Evolutionary conservation across 1,139 yeast species (phyloP).

Genomic region (Debaryomyces nepalensis): DNA sequence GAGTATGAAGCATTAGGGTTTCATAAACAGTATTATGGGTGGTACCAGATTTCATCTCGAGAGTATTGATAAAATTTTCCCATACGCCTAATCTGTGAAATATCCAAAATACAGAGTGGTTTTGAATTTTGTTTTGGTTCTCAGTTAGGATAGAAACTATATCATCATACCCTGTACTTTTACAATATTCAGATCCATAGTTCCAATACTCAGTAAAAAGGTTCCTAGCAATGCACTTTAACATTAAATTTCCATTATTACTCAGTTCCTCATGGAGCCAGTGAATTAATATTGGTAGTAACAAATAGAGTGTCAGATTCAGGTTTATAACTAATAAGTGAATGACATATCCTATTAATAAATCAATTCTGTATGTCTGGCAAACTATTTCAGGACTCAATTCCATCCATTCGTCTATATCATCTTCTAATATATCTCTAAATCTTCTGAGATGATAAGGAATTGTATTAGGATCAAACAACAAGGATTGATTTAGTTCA

Average conservation of each 20-base stretch:
- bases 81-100: conserved; percentile 37
- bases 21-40: conserved; percentile 17
- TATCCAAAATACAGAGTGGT: conserved; percentile 32
- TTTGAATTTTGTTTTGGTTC: conserved; percentile 15
- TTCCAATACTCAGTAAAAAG: conserved; percentile 37
- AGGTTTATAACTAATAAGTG: conserved; percentile 42
- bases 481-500: conserved; percentile 34
- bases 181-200: conserved; percentile 23
- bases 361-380: conserved; percentile 25
- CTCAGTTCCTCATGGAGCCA: conserved; percentile 38
- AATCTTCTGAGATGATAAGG: conserved; percentile 28
- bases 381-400: conserved; percentile 34
- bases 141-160: conserved; percentile 26
- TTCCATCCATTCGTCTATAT: conserved; percentile 45
- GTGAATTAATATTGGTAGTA: conserved; percentile 42
- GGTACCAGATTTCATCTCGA: conserved; percentile 18
- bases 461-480: conserved; percentile 38
- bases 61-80: conserved; percentile 27
- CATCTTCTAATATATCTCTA: conserved; percentile 32
- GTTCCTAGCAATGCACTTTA: conserved; percentile 17
- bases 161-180: conserved; percentile 20
- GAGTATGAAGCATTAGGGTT: conserved; percentile 25
- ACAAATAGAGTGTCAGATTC: conserved; percentile 32
- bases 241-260: conserved; percentile 11
- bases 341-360: conserved; percentile 40